Base-by-base conservation (phyloP, 225 moss, liverwort and hornwort genomes). In the Polytrichum commune region DNA sequence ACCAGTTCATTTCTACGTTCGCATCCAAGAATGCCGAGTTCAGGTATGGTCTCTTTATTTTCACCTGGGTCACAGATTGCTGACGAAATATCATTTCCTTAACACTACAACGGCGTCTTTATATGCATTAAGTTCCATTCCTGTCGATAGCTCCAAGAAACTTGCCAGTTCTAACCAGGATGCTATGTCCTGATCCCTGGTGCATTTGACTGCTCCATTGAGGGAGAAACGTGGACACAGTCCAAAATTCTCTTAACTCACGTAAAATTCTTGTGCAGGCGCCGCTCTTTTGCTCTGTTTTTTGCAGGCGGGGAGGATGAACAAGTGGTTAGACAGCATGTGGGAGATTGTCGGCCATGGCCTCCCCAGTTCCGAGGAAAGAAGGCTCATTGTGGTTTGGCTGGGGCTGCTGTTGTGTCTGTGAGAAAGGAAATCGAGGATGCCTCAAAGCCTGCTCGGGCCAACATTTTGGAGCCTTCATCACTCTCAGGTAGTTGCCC, bases 291-390 rank as follows among this genome's bases (percentile, higher is more conserved):
- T 32, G 80, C 79, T 73, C 72, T 89, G 58, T 86, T 86, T 74
- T 89, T 89, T 64, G 80, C 86, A 65, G 83, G 72, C n/a, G 85
- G 78, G 26, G 88, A 89, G 72, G 88, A 89, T 60, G 88, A 89
- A 78, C 79, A 83, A 33, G 69, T 83, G 54, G 83, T 85, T 38
- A 73, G 69, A 60, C 76, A 77, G 62, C 80, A 80, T 68, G 78
- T 89, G 55, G 86, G 80, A 33, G 85, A 89, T 29, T 78, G 79
- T 67, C 80, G 74, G 55, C 73, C 88, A 28, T 89, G 80, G 80
- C 86, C 86, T 4, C 80, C 85, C 9, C 82, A 78, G 8, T 83
- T 83, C 72, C 83, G 83, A 72, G 88, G 82, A 26, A 82, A 74
- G 72, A 89, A 86, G 74, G 71, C 74, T 32, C 77, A 75, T 19